Evolutionary conservation across 2,329 filamentous ascomycete species (phyloP), one percentile per base, ranked within the genome.

Genomic region (Fusarium miscanthi): DNA sequence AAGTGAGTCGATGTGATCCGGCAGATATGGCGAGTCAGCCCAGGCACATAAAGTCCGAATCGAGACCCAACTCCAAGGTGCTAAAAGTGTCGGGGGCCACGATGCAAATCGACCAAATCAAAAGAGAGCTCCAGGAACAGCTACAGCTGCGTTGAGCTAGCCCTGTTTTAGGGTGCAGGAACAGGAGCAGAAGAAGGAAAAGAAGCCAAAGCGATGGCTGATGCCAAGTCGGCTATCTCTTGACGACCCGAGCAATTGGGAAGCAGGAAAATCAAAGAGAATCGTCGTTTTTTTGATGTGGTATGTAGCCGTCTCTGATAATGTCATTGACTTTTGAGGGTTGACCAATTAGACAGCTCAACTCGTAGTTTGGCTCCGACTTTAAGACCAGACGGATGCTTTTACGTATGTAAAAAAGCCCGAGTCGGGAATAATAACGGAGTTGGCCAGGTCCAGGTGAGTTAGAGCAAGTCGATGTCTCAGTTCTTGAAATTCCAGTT

Each of bases 161-260:
- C 62, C 41, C 45, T 54, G 16, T 63, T 33, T 57, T 70, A 57
- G 70, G 70, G 60, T 53, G 48, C 66, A 72, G 65, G 65, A 73
- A 73, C 70, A 51, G 21, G 45, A 40, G 45, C n/a, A 37, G 13
- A 31, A 70, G 23, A 30, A 61, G 45, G 31, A 52, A 40, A 12
- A 59, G 19, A 66, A 43, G 42, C 27, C 37, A 49, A 33, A 19
- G 48, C 51, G 30, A 69, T 58, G 51, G 67, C 54, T 40, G 46
- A 45, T 59, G 70, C 70, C 70, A 73, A 73, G 70, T 61, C 70
- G 62, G 66, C 38, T 63, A 63, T 60, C 41, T 66, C 62, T 62
- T 56, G 41, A 49, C n/a, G 70, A 73, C 52, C 70, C 70, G 54
- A 60, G 42, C 23, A 49, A 56, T 53, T 73, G 66, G 70, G 25